These are phyloP conservation scores for Trichoderma polysporum DNA, from an alignment of 2,329 filamentous ascomycete genomes.

Conservation along the genomic window DNA sequence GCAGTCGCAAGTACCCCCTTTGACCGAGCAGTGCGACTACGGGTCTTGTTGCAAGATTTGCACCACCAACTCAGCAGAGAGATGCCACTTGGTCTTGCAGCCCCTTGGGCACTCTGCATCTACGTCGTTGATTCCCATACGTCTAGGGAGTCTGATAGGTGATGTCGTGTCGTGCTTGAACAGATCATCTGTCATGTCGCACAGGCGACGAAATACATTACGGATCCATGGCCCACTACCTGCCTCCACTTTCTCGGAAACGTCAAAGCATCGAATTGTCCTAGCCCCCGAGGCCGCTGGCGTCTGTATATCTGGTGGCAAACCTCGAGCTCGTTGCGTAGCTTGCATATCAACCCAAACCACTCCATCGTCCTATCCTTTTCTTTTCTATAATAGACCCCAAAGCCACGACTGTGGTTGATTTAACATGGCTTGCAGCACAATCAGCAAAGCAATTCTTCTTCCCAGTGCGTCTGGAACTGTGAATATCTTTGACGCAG, in stretches of 20 bases:
- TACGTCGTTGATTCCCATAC: conserved; percentile 3
- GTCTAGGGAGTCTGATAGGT: conserved; percentile 13
- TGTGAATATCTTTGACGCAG: background rate
- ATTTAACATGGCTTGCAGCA: background rate
- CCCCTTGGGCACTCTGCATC: conserved; percentile 16
- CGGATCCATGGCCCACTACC: conserved; percentile 17
- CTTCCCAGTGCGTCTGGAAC: background rate
- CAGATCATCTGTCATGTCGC: conserved; percentile 11
- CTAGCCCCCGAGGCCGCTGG: background rate
- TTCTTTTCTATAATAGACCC: background rate
- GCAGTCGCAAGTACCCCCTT: conserved; percentile 17
- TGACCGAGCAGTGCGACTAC: conserved; percentile 14
- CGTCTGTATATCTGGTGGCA: conserved; percentile 5
- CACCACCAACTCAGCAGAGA: conserved; percentile 7
- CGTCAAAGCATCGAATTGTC: conserved; percentile 13
- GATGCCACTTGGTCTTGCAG: conserved; percentile 17
- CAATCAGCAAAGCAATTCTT: background rate
- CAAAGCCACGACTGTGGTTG: background rate
- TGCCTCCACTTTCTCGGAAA: conserved; percentile 18
- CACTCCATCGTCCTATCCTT: background rate
- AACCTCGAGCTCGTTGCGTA: background rate
- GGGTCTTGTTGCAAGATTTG: conserved; percentile 1
- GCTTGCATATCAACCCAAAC: background rate
- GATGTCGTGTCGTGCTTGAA: conserved; percentile 16
- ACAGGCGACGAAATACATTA: conserved; percentile 19